Evolutionary conservation across 2,329 filamentous ascomycete genomes (phyloP).

Genomic region (Colletotrichum karsti): DNA sequence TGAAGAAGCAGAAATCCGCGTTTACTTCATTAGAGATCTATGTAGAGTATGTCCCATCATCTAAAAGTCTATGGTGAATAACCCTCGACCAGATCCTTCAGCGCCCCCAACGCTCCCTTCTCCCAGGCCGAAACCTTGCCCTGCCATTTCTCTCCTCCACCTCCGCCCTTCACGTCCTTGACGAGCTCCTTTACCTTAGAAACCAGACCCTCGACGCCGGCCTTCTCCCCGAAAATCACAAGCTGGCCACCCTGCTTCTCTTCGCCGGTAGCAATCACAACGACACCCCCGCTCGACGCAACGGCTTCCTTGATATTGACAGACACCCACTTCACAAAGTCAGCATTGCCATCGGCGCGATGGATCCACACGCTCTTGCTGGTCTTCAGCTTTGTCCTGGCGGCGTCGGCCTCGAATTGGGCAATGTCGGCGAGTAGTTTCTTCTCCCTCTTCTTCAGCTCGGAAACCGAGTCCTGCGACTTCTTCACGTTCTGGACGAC

Average conservation of each 20-base stretch:
- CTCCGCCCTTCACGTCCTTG: slow-evolving; percentile 38
- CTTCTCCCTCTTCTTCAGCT: slow-evolving; percentile 34
- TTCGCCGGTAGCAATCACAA: slow-evolving; percentile 37
- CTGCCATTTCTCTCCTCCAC: slow-evolving; percentile 40
- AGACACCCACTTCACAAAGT: slow-evolving; percentile 40
- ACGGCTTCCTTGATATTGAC: slow-evolving; percentile 33
- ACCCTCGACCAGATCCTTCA: slow-evolving; percentile 28
- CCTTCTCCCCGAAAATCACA: slow-evolving; percentile 35
- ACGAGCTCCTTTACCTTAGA: slow-evolving; percentile 30
- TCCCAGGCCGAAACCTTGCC: slow-evolving; percentile 40
- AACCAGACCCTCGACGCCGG: slow-evolving; percentile 30
- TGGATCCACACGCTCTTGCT: slow-evolving; percentile 35
- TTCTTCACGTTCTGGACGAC: slow-evolving; percentile 29
- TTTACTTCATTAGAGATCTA: too few species aligned
- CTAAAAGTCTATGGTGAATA: not conserved
- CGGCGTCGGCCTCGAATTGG: slow-evolving; percentile 37
- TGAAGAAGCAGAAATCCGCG: too few species aligned
- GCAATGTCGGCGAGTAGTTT: slow-evolving; percentile 39
- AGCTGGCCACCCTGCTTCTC: slow-evolving; percentile 34
- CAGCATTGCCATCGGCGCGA: slow-evolving; percentile 34
- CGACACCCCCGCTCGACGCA: slow-evolving; percentile 23
- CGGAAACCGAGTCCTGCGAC: slow-evolving; percentile 28
- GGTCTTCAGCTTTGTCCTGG: slow-evolving; percentile 13
- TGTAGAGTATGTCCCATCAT: too few species aligned
- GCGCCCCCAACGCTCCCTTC: slow-evolving; percentile 30